A percentile compares a stretch with the other conserved stretches of the same genome.
These are phyloP conservation scores for Corchorus capsularis DNA, from an alignment of 345 rosid species.

Conservation along the genomic window DNA sequence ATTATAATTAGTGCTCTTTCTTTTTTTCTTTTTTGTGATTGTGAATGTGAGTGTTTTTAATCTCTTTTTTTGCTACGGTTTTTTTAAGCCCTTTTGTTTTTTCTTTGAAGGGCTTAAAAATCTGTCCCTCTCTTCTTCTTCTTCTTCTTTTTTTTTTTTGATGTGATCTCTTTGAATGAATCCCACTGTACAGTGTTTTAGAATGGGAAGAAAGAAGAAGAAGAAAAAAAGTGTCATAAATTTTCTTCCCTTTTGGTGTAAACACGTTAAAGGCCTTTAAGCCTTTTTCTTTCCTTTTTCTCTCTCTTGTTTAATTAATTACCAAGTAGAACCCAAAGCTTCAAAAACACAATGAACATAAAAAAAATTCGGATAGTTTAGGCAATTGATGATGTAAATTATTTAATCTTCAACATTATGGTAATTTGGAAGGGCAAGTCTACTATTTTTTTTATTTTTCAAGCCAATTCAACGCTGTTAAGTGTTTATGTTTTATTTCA, in stretches of 20 bases:
- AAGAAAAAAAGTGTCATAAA: slow-evolving; percentile 6
- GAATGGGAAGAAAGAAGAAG: slow-evolving; percentile 7
- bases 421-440: too few relatives aligned
- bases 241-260: slow-evolving; percentile 11
- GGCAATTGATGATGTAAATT: too few relatives aligned
- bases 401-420: too few relatives aligned
- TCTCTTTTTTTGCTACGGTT: neutral
- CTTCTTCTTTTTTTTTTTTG: neutral
- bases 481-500: too few relatives aligned
- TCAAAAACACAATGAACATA: neutral
- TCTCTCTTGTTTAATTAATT: neutral
- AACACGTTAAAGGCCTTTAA: slow-evolving; percentile 3
- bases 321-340: neutral
- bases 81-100: slow-evolving; percentile 28
- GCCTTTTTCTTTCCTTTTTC: neutral
- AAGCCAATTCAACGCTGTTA: too few relatives aligned
- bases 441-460: too few relatives aligned
- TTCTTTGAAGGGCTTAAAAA: slow-evolving; percentile 27
- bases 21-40: neutral
- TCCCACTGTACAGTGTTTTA: slow-evolving; percentile 23
- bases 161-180: slow-evolving; percentile 11
- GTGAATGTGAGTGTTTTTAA: slow-evolving; percentile 3
- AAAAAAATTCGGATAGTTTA: too few relatives aligned
- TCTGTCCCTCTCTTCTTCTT: neutral
- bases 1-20: neutral